phyloP scores from a whole-genome alignment of 2,329 filamentous ascomycete genomes.

The Phyllosticta citrichinensis region DNA sequence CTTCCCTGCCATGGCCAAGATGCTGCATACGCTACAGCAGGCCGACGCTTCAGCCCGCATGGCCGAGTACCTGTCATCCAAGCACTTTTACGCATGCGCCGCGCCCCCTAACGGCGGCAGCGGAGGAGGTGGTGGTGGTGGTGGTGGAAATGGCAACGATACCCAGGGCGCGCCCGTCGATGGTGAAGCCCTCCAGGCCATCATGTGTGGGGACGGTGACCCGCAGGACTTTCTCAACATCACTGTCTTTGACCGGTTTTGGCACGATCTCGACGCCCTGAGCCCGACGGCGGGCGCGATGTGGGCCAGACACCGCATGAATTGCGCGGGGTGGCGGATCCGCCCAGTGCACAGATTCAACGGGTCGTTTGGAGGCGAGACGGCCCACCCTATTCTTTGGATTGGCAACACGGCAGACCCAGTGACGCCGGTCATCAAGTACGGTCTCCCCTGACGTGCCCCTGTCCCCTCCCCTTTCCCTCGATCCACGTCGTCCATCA shows the following conservation, averaged over 20 bases:
- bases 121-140: neutral
- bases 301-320: constrained; percentile 28
- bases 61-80: constrained; percentile 7
- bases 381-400: constrained; percentile 46
- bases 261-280: constrained; percentile 21
- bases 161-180: constrained; percentile 12
- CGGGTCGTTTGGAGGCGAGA: constrained; percentile 26
- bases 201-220: constrained; percentile 33
- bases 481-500: neutral
- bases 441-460: neutral
- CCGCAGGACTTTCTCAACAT: constrained; percentile 20
- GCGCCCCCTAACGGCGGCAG: neutral
- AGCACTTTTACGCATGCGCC: constrained; percentile 21
- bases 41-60: constrained; percentile 21
- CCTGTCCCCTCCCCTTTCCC: neutral
- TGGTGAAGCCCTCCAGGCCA: constrained; percentile 18
- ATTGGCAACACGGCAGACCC: constrained; percentile 50
- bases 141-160: constrained; percentile 17
- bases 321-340: constrained; percentile 30
- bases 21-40: constrained; percentile 26
- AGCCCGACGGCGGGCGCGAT: constrained; percentile 28
- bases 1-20: constrained; percentile 25
- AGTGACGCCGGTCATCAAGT: constrained; percentile 44
- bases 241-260: constrained; percentile 24
- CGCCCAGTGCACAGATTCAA: constrained; percentile 25